Evolutionary conservation across 768 basidiomycete genomes (phyloP).

Genomic region (Mycena vulgaris): DNA sequence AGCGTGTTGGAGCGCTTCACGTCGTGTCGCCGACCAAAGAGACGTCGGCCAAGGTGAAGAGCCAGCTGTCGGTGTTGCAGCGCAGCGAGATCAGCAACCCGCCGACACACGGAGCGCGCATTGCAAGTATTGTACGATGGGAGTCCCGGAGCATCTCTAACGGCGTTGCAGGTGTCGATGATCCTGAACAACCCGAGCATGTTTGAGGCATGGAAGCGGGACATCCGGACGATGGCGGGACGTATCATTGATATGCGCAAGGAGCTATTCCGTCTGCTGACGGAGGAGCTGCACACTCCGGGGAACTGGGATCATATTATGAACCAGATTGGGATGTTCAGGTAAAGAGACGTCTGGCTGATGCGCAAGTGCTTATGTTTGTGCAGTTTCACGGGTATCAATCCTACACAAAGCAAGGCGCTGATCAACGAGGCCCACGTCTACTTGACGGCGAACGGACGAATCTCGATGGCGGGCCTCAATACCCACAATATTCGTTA

Average conservation of each 20-base stretch:
- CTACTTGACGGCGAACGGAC: constrained; percentile 89
- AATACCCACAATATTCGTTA: constrained; percentile 85
- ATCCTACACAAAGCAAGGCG: constrained; percentile 72
- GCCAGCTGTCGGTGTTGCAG: constrained; percentile 92
- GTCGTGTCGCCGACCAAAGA: constrained; percentile 77
- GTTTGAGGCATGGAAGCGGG: constrained; percentile 91
- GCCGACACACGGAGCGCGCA: constrained; percentile 89
- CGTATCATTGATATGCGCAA: constrained; percentile 94
- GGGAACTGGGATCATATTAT: constrained; percentile 97
- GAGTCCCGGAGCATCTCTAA: neutral
- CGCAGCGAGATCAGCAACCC: constrained; percentile 97
- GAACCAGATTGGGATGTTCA: constrained; percentile 98
- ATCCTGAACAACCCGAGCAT: constrained; percentile 84
- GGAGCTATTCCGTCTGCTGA: constrained; percentile 81
- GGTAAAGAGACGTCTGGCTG: constrained; percentile 57
- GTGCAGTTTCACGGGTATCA: constrained; percentile 88
- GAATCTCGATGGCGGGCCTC: constrained; percentile 96
- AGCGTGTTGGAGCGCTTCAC: constrained; percentile 96
- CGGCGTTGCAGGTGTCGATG: constrained; percentile 71
- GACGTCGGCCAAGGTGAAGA: constrained; percentile 80
- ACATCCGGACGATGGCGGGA: constrained; percentile 93
- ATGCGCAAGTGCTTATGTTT: constrained; percentile 17
- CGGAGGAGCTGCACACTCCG: constrained; percentile 86
- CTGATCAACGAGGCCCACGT: constrained; percentile 83
- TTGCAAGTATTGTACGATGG: constrained; percentile 66